Evolutionary conservation across 768 basidiomycete species (phyloP), one percentile per base, ranked within the genome.

Genomic region (Russula sp.): DNA sequence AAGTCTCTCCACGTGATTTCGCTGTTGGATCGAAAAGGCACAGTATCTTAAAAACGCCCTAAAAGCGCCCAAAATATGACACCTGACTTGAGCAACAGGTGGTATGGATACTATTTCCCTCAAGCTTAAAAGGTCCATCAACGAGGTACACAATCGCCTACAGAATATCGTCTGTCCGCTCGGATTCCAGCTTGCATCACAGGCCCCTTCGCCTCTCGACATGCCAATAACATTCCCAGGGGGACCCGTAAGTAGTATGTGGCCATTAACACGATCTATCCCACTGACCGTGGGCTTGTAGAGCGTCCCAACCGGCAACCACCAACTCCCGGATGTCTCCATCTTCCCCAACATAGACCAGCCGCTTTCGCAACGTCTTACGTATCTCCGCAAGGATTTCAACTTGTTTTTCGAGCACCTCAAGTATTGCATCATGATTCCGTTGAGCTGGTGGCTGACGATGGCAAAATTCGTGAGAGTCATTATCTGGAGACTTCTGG

Each of bases 401-500:
- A n/a, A 40, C 2, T 4, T 20, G 4, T 62, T 66, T 55, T 47
- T 51, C 27, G 49, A 44, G 9, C 64, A 58, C 22, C 27, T 66
- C 65, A 67, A 59, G 16, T 50, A 37, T 32, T 11, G 13, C 35
- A 34, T 68, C 54, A 6, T 66, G 31, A 37, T 68, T 44, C 61
- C 65, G 16, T 35, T 66, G 20, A 59, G 67, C 50, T 68, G 64
- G 67, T 57, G 20, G 32, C 47, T 62, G 35, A 68, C 65, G n/a
- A 27, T 60, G 22, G 22, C 6, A 1, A 18, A 59, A 11, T 59
- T 62, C 44, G 10, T 51, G 13, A 14, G 32, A 7, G 27, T 20
- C 4, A 0, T 68, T 2, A 45, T 7, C 16, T 59, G 54, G 57
- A 14, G 42, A 10, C 6, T 68, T 22, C 6, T 44, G 3, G 67